phyloP scores from a whole-genome alignment of 495 filamentous ascomycete genomes.

The Talaromyces nanjingensis region DNA sequence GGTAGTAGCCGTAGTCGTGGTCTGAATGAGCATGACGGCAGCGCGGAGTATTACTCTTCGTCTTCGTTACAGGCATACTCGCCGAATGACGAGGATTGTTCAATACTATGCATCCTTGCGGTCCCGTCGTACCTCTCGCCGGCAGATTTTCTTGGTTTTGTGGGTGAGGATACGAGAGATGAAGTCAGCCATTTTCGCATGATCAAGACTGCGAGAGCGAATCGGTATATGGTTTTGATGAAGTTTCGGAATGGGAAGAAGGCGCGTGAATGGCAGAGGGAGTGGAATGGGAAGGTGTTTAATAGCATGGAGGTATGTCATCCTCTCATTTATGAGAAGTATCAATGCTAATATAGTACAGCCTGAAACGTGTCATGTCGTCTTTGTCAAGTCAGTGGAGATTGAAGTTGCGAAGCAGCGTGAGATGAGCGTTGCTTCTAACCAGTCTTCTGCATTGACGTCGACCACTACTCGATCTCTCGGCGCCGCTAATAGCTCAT shows the following conservation, averaged over 20 bases:
- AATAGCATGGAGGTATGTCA: conserved; percentile 79
- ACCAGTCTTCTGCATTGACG: conserved; percentile 30
- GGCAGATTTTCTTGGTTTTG: conserved; percentile 84
- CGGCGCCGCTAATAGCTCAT: conserved; percentile 33
- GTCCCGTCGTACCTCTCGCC: conserved; percentile 91
- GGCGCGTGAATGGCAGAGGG: conserved; percentile 72
- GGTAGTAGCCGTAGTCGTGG: conserved; percentile 8
- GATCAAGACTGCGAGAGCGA: conserved; percentile 81
- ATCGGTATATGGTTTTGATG: conserved; percentile 95
- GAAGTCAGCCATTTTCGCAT: conserved; percentile 92
- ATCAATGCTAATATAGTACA: conserved; percentile 29
- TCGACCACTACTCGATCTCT: conserved; percentile 36
- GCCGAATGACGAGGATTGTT: conserved; percentile 56
- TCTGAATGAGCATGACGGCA: conserved; percentile 9
- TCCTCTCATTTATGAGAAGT: neutral
- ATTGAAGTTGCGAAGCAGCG: conserved; percentile 40
- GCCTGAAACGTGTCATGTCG: conserved; percentile 95
- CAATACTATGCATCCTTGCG: conserved; percentile 88
- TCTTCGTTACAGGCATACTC: conserved; percentile 31
- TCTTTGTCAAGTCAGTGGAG: conserved; percentile 86
- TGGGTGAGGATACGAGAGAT: conserved; percentile 82
- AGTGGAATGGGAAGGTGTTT: conserved; percentile 93
- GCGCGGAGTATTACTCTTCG: conserved; percentile 68
- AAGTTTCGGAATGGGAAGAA: conserved; percentile 74
- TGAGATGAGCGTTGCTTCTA: conserved; percentile 14